Evolutionary conservation across 139 green algal genomes (phyloP).

Genomic region (Pedinophyceae sp.): DNA sequence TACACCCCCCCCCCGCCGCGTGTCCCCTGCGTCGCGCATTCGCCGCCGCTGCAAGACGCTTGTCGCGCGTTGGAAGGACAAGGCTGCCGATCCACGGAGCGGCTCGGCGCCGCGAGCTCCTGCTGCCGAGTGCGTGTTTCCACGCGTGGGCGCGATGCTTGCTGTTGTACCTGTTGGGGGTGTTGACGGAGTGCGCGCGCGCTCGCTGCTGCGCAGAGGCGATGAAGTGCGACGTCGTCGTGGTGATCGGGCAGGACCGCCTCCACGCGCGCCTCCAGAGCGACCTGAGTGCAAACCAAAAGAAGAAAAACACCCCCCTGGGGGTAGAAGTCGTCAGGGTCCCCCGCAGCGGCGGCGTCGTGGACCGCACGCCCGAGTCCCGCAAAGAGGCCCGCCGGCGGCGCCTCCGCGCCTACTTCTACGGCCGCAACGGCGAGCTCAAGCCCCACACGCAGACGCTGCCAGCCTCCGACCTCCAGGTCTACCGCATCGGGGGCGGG

Average conservation of each 20-base stretch:
- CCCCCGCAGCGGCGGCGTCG: conserved; percentile 61
- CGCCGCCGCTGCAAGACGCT: too few species aligned
- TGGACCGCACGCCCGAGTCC: conserved; percentile 34
- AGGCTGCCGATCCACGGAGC: too few species aligned
- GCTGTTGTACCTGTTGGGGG: too few species aligned
- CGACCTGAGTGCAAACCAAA: background rate
- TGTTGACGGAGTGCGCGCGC: conserved; percentile 29
- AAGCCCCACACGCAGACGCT: conserved; percentile 33
- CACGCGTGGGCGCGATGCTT: too few species aligned
- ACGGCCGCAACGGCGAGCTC: conserved; percentile 40
- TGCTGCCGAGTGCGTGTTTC: too few species aligned
- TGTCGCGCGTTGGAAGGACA: too few species aligned
- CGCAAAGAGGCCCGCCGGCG: conserved; percentile 28
- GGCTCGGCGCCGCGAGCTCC: too few species aligned
- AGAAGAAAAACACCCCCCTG: background rate
- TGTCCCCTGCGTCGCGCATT: too few species aligned
- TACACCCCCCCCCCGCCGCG: too few species aligned
- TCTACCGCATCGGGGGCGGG: conserved; percentile 63
- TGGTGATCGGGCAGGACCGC: conserved; percentile 80
- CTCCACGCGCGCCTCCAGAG: conserved; percentile 47
- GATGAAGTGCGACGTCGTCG: conserved; percentile 48
- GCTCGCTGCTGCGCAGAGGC: conserved; percentile 13
- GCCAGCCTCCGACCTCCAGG: conserved; percentile 17
- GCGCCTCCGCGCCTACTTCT: conserved; percentile 82
- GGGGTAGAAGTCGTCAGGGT: conserved; percentile 49